Percentiles rank a stretch among this genome's conserved stretches.
phyloP scores from a whole-genome alignment of 2,329 filamentous ascomycete genomes.

The Ascochyta fabae region DNA sequence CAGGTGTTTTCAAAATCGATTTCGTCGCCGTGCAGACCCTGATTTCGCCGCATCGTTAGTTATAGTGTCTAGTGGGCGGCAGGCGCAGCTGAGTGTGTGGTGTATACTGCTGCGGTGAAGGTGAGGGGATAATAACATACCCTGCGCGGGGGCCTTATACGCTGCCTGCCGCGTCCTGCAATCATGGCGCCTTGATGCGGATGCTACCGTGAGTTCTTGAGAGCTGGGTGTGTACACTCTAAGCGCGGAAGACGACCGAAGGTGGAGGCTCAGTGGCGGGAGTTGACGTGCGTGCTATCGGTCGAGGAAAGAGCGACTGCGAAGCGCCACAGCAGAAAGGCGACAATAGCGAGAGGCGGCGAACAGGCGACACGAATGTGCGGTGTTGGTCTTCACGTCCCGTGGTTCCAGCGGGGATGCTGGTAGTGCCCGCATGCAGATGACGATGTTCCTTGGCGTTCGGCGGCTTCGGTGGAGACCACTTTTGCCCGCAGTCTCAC shows the following conservation, averaged over 20 bases:
- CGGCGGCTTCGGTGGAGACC: slow-evolving; percentile 15
- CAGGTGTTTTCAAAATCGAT: slow-evolving; percentile 88
- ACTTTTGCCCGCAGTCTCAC: slow-evolving; percentile 13
- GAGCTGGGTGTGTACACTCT: not conserved
- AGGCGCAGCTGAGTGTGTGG: slow-evolving; percentile 10
- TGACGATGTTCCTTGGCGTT: slow-evolving; percentile 21
- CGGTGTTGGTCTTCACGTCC: slow-evolving; percentile 8
- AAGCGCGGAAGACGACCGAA: not conserved
- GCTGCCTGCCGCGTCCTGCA: slow-evolving; percentile 63
- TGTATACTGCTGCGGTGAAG: not conserved
- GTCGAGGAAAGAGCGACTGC: slow-evolving; percentile 3
- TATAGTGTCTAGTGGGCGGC: slow-evolving; percentile 3
- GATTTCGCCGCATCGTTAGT: slow-evolving; percentile 23
- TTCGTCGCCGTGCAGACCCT: slow-evolving; percentile 67
- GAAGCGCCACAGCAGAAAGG: not conserved
- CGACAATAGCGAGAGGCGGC: not conserved
- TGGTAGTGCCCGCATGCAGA: slow-evolving; percentile 23
- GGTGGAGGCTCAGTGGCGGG: slow-evolving; percentile 1
- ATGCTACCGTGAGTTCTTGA: not conserved
- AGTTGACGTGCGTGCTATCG: not conserved
- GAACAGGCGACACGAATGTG: not conserved
- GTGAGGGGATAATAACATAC: slow-evolving; percentile 56
- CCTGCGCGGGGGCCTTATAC: slow-evolving; percentile 71
- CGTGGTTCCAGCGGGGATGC: slow-evolving; percentile 11
- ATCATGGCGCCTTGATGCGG: slow-evolving; percentile 50